Evolutionary conservation across 139 green algal species (phyloP).

Genomic region (Volvox reticuliferus): DNA sequence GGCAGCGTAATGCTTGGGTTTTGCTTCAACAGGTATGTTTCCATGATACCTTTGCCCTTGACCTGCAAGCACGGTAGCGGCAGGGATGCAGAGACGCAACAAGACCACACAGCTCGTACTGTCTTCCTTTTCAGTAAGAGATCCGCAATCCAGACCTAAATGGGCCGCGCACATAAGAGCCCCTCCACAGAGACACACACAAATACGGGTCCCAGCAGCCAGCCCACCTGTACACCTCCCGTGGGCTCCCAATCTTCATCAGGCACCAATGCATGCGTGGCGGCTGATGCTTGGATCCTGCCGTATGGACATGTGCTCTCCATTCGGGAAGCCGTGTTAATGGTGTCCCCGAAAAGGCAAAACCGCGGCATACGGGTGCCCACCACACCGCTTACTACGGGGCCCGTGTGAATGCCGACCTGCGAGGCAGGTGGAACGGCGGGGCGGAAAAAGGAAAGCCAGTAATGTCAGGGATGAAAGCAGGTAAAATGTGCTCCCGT

Average conservation of each 20-base stretch:
- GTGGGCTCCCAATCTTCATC: slow-evolving; percentile 44
- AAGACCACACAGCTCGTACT: no score
- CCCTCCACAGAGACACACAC: no score
- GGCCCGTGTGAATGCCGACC: slow-evolving; percentile 40
- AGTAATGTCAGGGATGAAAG: no score
- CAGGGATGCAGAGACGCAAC: no score
- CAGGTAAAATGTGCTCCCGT: no score
- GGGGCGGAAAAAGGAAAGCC: neutral
- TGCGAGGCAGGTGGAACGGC: neutral
- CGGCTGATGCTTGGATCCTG: slow-evolving; percentile 51
- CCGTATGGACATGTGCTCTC: slow-evolving; percentile 61
- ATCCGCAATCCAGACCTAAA: no score
- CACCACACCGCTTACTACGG: slow-evolving; percentile 49
- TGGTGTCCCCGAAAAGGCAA: slow-evolving; percentile 57
- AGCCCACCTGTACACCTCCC: slow-evolving; percentile 40
- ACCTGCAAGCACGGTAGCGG: neutral
- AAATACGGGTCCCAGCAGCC: neutral
- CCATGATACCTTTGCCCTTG: slow-evolving; percentile 42
- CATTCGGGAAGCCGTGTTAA: slow-evolving; percentile 72
- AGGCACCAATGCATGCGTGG: slow-evolving; percentile 24
- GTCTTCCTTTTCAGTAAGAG: no score
- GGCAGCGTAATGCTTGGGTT: neutral
- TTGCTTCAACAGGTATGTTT: slow-evolving; percentile 24
- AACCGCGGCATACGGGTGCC: slow-evolving; percentile 51
- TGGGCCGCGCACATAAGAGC: no score